Evolutionary conservation across 2,329 filamentous ascomycete genomes (phyloP).

Genomic region (Colletotrichum melonis): DNA sequence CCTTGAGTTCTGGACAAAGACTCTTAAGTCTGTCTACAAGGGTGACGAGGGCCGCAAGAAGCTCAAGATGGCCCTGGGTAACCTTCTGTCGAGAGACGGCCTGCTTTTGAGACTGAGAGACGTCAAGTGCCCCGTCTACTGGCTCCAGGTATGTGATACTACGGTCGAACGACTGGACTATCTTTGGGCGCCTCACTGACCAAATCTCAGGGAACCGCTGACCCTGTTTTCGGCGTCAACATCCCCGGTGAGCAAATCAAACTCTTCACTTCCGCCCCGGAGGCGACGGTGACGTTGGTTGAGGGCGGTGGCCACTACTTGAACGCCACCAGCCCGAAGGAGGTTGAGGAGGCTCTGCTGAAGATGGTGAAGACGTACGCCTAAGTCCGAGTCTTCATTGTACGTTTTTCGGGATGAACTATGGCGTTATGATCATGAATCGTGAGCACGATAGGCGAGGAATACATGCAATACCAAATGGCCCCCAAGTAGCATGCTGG

Average conservation of each 20-base stretch:
- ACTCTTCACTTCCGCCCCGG: slow-evolving; percentile 58
- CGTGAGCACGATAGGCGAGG: slow-evolving; percentile 3
- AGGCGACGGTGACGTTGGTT: slow-evolving; percentile 55
- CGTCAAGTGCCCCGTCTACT: slow-evolving; percentile 62
- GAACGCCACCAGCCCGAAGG: slow-evolving; percentile 59
- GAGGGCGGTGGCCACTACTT: slow-evolving; percentile 61
- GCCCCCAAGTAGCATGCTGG: neutral
- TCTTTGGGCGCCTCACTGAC: slow-evolving; percentile 16
- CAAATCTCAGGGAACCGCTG: slow-evolving; percentile 51
- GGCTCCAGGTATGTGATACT: slow-evolving; percentile 57
- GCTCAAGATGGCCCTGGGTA: slow-evolving; percentile 56
- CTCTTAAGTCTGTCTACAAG: slow-evolving; percentile 57
- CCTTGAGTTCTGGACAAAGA: slow-evolving; percentile 57
- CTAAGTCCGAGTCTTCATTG: neutral
- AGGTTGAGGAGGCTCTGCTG: slow-evolving; percentile 57
- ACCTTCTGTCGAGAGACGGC: slow-evolving; percentile 59
- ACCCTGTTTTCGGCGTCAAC: slow-evolving; percentile 54
- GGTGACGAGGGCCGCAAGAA: slow-evolving; percentile 63
- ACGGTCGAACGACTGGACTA: too few relatives aligned
- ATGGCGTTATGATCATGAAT: slow-evolving; percentile 24
- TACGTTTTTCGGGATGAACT: neutral
- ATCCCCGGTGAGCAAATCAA: slow-evolving; percentile 61
- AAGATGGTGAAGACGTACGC: slow-evolving; percentile 51
- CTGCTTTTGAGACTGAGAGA: slow-evolving; percentile 57
- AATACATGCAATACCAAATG: neutral